Base-by-base conservation (phyloP, 768 basidiomycete genomes). In the Pleurotus giganteus region DNA sequence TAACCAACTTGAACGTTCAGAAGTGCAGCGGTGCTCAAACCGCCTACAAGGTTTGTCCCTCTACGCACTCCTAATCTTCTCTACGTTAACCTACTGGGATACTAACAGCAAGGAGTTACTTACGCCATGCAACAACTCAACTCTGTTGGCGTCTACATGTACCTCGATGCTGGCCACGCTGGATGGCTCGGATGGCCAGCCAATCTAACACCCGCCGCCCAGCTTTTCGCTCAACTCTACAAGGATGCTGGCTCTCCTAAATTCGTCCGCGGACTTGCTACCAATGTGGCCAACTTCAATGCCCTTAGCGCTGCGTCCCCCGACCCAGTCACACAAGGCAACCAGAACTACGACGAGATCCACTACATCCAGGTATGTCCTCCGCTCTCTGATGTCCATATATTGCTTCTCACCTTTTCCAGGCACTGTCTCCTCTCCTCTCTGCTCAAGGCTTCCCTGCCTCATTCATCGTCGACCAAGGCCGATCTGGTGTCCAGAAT, bases 141-240 rank as follows among this genome's bases (percentile, higher is more conserved):
- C 62, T 58, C 72, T 41, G 77, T 81, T 50, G 80, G 81, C 53
- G 81, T 85, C 47, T 81, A 77, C 75, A 72, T 74, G 69, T 84
- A 85, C 69, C 72, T 85, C 60, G 83, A 84, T 66, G 83, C 82
- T 61, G 82, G 81, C 29, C 81, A 83, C 59, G 81, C 80, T 56
- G 82, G 84, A 51, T 85, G 84, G 84, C 76, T 85, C 56, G 85
- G 85, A 39, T 86, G 84, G 85, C 72, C 82, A 57, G 82, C 84
- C 39, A 85, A 85, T 72, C 67, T 85, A 66, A 52, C 62, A 23
- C 83, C 84, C 52, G 83, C 84, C 47, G 84, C 82, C 28, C 69
- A 76, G 58, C 71, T 85, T 56, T 85, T 83, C 67, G 61, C 69
- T 26, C 63, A 73, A 54, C 69, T 85, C 37, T 84, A 73, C 71